A percentile compares a stretch with the other conserved stretches of the same genome.
Conservation (phyloP, 2,329 filamentous ascomycete species). For the Colletotrichum aenigma region DNA sequence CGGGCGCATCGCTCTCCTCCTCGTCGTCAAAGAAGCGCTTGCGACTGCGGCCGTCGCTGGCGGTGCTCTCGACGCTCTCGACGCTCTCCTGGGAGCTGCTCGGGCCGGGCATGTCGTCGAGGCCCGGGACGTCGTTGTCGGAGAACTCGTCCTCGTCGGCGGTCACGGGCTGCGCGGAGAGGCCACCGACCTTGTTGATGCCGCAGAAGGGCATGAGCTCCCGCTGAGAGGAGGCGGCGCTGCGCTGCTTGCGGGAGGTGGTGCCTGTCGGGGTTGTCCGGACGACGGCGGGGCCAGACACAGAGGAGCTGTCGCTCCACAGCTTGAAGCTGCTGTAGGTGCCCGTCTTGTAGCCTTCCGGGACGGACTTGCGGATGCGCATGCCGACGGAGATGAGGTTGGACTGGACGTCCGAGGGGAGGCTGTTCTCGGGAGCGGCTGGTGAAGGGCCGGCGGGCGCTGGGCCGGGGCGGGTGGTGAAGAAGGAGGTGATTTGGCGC, state of each 20-base stretch:
- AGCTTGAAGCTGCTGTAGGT: slow-evolving; percentile 54
- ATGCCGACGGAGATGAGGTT: slow-evolving; percentile 92
- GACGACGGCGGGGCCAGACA: slow-evolving; percentile 15
- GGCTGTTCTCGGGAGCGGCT: slow-evolving; percentile 42
- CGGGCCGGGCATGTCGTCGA: slow-evolving; percentile 50
- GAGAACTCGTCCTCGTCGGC: slow-evolving; percentile 25
- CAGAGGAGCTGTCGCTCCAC: slow-evolving; percentile 42
- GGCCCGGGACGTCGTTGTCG: slow-evolving; percentile 28
- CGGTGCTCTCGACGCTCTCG: slow-evolving; percentile 35
- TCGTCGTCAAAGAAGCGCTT: slow-evolving; percentile 55
- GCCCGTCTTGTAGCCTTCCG: slow-evolving; percentile 90
- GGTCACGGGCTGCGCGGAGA: slow-evolving; percentile 60
- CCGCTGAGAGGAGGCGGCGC: slow-evolving; percentile 38
- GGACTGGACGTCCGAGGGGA: slow-evolving; percentile 74
- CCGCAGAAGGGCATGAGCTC: slow-evolving; percentile 85
- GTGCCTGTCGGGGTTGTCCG: slow-evolving; percentile 22
- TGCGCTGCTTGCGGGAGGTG: slow-evolving; percentile 15
- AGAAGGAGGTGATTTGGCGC: slow-evolving; percentile 69
- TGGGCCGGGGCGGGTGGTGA: slow-evolving; percentile 34
- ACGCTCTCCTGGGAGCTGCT: slow-evolving; percentile 62
- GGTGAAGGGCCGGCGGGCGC: slow-evolving; percentile 19
- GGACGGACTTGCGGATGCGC: slow-evolving; percentile 90
- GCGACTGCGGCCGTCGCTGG: slow-evolving; percentile 32
- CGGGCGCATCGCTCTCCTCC: slow-evolving; percentile 34
- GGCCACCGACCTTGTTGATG: slow-evolving; percentile 75